Percentiles rank a stretch among this genome's conserved stretches.
phyloP scores from a whole-genome alignment of 441 rosid genomes.

The Adansonia gregorii region DNA sequence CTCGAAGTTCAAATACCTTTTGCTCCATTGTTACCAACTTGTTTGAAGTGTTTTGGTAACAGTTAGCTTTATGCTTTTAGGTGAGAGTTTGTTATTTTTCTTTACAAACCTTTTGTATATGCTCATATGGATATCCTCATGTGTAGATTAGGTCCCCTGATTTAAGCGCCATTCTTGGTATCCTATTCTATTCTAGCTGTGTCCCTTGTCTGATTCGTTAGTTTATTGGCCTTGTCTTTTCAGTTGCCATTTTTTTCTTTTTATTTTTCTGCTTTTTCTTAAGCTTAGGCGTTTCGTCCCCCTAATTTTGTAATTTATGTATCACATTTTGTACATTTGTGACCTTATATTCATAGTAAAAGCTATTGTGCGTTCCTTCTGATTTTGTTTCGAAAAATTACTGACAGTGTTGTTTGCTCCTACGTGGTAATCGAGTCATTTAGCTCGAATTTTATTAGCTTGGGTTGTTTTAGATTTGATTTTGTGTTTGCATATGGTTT shows the following conservation, averaged over 20 bases:
- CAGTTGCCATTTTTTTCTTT: too few relatives aligned
- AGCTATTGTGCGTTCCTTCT: slow-evolving; percentile 27
- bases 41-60: slow-evolving; percentile 30
- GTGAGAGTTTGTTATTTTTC: slow-evolving; percentile 38
- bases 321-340: slow-evolving; percentile 47
- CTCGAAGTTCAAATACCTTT: slow-evolving; percentile 25
- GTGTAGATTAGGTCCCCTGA: slow-evolving; percentile 44
- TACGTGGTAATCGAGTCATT: too few relatives aligned
- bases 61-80: slow-evolving; percentile 33
- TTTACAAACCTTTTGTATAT: slow-evolving; percentile 40
- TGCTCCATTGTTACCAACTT: slow-evolving; percentile 33
- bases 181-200: slow-evolving; percentile 17
- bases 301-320: slow-evolving; percentile 38
- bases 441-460: too few relatives aligned
- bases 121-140: slow-evolving; percentile 28
- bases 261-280: slow-evolving; percentile 25
- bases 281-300: slow-evolving; percentile 21
- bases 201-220: slow-evolving; percentile 29
- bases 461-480: too few relatives aligned
- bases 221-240: slow-evolving; percentile 27
- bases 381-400: background rate
- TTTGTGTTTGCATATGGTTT: too few relatives aligned
- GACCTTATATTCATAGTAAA: slow-evolving; percentile 30
- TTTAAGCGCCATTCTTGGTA: slow-evolving; percentile 50
- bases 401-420: background rate